phyloP scores from a whole-genome alignment of 495 filamentous ascomycete genomes.

The Trichoderma reesei region DNA sequence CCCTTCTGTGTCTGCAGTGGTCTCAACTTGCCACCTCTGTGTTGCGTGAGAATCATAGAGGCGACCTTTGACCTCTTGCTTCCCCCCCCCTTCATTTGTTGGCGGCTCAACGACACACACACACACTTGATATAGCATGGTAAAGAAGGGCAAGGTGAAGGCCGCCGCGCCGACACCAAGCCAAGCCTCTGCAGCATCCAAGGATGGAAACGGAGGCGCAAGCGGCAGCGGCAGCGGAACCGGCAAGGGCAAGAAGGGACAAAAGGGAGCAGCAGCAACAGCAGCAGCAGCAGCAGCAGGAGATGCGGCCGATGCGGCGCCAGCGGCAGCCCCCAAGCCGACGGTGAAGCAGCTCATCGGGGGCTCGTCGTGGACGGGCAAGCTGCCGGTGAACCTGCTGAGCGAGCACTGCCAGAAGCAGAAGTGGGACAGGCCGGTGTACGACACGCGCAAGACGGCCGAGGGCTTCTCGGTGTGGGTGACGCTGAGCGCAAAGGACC shows the following conservation, averaged over 20 bases:
- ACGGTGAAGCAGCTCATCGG: conserved; percentile 83
- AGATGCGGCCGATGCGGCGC: conserved; percentile 12
- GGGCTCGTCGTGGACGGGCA: conserved; percentile 94
- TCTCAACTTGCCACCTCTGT: background rate
- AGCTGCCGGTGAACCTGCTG: conserved; percentile 85
- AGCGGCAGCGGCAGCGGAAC: too few relatives aligned
- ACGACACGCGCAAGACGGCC: conserved; percentile 46
- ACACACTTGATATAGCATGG: conserved; percentile 22
- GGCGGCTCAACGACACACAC: conserved; percentile 5
- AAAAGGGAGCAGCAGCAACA: too few relatives aligned
- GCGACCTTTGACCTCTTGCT: background rate
- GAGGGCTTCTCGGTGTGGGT: conserved; percentile 71
- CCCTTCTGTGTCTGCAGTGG: background rate
- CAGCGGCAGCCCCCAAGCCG: conserved; percentile 55
- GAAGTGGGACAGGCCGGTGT: conserved; percentile 91
- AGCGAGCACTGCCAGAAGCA: conserved; percentile 92
- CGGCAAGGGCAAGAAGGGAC: conserved; percentile 45
- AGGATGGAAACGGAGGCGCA: conserved; percentile 23
- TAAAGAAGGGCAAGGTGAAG: conserved; percentile 41
- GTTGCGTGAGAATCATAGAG: background rate
- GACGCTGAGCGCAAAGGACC: conserved; percentile 64
- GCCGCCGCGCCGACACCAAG: conserved; percentile 22
- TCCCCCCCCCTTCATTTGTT: too few relatives aligned
- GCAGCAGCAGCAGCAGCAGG: too few relatives aligned
- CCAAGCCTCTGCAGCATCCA: conserved; percentile 25